Conservation (phyloP, 352 stramenopile species). For the Globisporangium spiculum region DNA sequence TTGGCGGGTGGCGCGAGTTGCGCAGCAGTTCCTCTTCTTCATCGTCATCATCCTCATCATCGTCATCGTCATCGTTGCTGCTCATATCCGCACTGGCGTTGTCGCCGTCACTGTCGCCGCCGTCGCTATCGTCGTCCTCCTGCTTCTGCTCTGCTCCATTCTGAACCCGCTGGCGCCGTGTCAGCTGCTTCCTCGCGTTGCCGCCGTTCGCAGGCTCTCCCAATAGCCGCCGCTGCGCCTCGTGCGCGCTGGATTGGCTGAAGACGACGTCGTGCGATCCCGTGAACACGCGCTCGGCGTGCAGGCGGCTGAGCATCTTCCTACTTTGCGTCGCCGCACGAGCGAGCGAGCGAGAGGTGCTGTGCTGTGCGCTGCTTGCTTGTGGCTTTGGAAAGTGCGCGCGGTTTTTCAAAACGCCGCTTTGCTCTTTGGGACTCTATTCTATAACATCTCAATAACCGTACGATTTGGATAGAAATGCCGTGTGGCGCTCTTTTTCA, state of each 20-base stretch:
- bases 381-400: background rate
- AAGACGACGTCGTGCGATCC: slow-evolving; percentile 63
- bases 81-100: background rate
- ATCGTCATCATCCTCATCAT: background rate
- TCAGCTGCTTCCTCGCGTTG: slow-evolving; percentile 1
- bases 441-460: too few relatives aligned
- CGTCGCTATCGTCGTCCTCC: slow-evolving; percentile 20
- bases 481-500: too few relatives aligned
- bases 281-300: slow-evolving; percentile 63
- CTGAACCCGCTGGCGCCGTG: background rate
- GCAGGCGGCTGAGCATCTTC: slow-evolving; percentile 51
- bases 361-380: background rate
- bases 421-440: too few relatives aligned
- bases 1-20: slow-evolving; percentile 20
- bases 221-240: slow-evolving; percentile 12
- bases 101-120: background rate
- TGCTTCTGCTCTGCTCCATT: slow-evolving; percentile 16
- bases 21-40: slow-evolving; percentile 11
- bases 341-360: background rate
- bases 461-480: too few relatives aligned
- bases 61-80: background rate
- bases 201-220: background rate
- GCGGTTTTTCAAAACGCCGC: background rate
- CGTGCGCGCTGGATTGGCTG: slow-evolving; percentile 17
- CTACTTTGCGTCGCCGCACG: background rate